phyloP scores from a whole-genome alignment of 2,329 filamentous ascomycete species.

The Domatiomyces catenatus region DNA sequence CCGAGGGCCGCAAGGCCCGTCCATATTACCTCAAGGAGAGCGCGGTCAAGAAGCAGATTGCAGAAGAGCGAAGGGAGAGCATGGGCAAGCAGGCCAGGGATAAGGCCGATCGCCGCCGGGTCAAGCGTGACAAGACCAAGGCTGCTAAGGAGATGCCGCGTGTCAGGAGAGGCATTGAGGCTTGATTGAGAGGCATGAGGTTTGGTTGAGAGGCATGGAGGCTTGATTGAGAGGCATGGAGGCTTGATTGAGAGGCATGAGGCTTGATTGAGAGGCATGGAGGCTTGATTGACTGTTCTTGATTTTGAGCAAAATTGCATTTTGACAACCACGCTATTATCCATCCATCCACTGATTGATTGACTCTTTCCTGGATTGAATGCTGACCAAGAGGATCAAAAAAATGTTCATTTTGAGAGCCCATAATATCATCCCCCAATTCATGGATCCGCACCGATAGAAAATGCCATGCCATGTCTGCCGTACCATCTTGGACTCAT shows the following conservation, averaged over 20 bases:
- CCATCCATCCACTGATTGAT: no score
- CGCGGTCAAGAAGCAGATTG: slow-evolving; percentile 74
- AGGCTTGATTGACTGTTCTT: no score
- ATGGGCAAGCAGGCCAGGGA: slow-evolving; percentile 79
- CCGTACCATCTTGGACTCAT: background rate
- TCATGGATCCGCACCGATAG: background rate
- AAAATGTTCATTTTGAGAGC: background rate
- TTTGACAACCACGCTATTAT: no score
- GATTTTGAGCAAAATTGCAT: no score
- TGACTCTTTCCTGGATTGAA: background rate
- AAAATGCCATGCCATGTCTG: background rate
- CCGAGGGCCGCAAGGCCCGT: slow-evolving; percentile 61
- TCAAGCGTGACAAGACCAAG: slow-evolving; percentile 76
- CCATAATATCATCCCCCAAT: background rate
- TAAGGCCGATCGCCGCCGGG: slow-evolving; percentile 65
- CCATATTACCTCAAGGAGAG: slow-evolving; percentile 88
- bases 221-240: no score
- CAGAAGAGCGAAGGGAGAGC: slow-evolving; percentile 62
- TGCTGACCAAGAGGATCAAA: background rate
- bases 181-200: no score
- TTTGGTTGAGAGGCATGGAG: background rate
- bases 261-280: background rate
- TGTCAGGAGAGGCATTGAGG: slow-evolving; percentile 9
- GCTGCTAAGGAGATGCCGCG: slow-evolving; percentile 63
- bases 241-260: no score